Conservation (phyloP, 2,329 filamentous ascomycete species). For the Penicillium rolfsii region DNA sequence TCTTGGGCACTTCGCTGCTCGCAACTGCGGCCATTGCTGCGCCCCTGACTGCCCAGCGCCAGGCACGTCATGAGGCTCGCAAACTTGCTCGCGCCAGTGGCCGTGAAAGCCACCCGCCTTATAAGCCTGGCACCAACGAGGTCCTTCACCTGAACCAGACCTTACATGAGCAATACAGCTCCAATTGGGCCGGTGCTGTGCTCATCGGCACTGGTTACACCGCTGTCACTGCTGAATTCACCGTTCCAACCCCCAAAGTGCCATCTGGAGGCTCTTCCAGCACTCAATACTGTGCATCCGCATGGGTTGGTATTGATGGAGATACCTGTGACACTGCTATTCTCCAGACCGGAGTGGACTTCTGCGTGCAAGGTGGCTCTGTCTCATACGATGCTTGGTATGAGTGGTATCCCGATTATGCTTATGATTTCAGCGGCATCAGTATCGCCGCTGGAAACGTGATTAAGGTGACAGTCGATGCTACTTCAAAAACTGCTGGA, state of each 20-base stretch:
- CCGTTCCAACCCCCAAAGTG: conserved; percentile 52
- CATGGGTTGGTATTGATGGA: conserved; percentile 65
- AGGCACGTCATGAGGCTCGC: conserved; percentile 32
- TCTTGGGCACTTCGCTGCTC: conserved; percentile 43
- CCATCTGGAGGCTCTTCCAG: conserved; percentile 41
- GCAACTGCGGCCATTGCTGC: conserved; percentile 51
- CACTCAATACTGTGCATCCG: conserved; percentile 51
- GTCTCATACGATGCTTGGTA: conserved; percentile 61
- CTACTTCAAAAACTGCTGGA: conserved; percentile 48
- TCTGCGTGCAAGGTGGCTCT: conserved; percentile 48
- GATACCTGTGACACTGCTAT: conserved; percentile 58
- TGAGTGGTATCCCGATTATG: conserved; percentile 62
- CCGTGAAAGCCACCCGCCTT: conserved; percentile 38
- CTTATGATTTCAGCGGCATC: conserved; percentile 56
- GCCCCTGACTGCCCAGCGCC: conserved; percentile 50
- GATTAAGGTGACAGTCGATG: conserved; percentile 48
- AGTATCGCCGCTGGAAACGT: conserved; percentile 48
- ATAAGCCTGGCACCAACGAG: conserved; percentile 34
- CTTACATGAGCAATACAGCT: conserved; percentile 52
- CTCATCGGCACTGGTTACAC: conserved; percentile 56
- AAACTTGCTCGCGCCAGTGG: conserved; percentile 32
- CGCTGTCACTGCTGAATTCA: conserved; percentile 57
- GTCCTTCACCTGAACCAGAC: conserved; percentile 40
- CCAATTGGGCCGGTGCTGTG: conserved; percentile 64
- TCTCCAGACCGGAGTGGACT: conserved; percentile 61